These are phyloP conservation scores for Metrosideros polymorpha DNA, from an alignment of 441 rosid species.

Conservation along the genomic window DNA sequence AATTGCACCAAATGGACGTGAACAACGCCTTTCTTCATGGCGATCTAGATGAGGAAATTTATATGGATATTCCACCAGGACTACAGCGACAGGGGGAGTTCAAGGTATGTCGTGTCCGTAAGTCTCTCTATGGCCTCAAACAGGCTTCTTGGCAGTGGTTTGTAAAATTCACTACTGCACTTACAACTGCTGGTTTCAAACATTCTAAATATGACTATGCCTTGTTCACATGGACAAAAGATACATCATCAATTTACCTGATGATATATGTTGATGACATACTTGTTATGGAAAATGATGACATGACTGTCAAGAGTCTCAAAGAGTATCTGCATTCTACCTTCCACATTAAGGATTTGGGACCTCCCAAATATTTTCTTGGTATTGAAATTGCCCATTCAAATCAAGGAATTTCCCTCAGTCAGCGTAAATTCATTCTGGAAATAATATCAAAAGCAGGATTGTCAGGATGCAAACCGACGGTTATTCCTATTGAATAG, in stretches of 20 bases:
- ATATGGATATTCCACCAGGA: neutral
- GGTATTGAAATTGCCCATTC: neutral
- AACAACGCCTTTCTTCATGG: neutral
- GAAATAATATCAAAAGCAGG: neutral
- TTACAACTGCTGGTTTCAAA: neutral
- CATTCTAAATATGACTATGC: neutral
- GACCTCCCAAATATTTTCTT: neutral
- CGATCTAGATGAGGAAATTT: neutral
- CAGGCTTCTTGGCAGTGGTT: neutral
- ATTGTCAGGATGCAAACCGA: neutral
- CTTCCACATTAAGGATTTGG: neutral
- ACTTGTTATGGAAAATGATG: neutral
- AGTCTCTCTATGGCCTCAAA: neutral
- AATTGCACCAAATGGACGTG: neutral
- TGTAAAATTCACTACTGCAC: neutral
- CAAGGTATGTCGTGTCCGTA: neutral
- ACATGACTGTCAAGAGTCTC: neutral
- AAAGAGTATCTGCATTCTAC: neutral
- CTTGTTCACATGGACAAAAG: neutral
- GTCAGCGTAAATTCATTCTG: neutral
- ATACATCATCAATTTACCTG: neutral
- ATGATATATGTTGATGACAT: neutral
- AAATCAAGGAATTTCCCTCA: neutral
- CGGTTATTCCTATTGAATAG: neutral
- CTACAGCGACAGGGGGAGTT: neutral